Percentiles rank a stretch among this genome's conserved stretches.
phyloP scores from a whole-genome alignment of 2,329 filamentous ascomycete species.

The Ophiostoma himal-ulmi region DNA sequence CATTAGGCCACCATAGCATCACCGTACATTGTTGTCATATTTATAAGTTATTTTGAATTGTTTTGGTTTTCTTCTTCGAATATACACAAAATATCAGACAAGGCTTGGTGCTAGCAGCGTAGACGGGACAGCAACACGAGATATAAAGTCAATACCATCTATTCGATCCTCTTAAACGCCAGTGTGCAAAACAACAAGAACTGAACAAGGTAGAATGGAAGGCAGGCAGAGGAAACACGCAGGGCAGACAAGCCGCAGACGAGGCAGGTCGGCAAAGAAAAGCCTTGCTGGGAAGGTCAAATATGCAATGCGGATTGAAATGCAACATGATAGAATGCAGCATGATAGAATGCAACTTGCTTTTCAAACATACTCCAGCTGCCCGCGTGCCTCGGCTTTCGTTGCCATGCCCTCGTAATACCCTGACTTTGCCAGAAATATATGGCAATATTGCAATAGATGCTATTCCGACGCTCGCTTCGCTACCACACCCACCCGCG shows the following conservation, averaged over 20 bases:
- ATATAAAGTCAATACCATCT: constrained; percentile 24
- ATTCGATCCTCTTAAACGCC: constrained; percentile 28
- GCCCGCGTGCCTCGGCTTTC: neutral
- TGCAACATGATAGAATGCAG: neutral
- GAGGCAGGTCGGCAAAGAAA: neutral
- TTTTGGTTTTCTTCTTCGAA: no score
- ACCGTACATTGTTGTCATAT: neutral
- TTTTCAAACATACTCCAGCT: neutral
- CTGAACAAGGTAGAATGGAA: constrained; percentile 18
- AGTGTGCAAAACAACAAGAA: constrained; percentile 13
- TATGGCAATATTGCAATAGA: neutral
- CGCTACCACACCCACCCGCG: neutral
- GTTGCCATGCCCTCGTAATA: neutral
- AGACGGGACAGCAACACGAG: neutral
- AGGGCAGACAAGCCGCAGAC: neutral
- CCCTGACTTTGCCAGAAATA: neutral
- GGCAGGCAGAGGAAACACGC: neutral
- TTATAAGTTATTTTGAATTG: neutral
- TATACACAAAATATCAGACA: no score
- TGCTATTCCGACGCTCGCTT: neutral
- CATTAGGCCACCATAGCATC: no score
- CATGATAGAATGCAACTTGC: neutral
- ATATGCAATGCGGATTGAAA: no score
- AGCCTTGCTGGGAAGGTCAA: neutral
- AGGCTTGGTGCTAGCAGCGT: neutral